These are phyloP conservation scores for Pseudozyma hubeiensis DNA, from an alignment of 1,284 basidiomycete genomes.

Conservation along the genomic window DNA sequence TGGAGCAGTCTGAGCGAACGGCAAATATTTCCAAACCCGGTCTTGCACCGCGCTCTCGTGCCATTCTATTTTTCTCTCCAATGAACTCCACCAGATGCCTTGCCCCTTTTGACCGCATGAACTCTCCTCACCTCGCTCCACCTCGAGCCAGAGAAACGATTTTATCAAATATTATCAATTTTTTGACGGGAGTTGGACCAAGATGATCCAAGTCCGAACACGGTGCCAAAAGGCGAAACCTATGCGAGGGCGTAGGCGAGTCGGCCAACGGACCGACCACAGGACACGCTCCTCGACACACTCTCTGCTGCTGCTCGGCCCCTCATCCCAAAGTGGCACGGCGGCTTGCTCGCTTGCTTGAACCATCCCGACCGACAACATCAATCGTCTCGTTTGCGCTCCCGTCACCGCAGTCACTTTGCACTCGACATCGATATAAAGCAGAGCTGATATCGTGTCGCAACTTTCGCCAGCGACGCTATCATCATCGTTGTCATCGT, in stretches of 20 bases:
- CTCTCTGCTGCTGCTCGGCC: too few relatives aligned
- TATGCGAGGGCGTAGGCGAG: neutral
- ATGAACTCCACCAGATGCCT: neutral
- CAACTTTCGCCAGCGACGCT: neutral
- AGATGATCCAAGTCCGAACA: conserved; percentile 2
- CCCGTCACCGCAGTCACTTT: too few relatives aligned
- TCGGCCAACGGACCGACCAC: too few relatives aligned
- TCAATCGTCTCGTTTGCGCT: too few relatives aligned
- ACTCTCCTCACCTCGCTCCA: neutral
- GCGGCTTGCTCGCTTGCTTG: too few relatives aligned
- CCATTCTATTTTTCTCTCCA: neutral
- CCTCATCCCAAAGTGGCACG: too few relatives aligned
- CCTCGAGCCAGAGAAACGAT: neutral
- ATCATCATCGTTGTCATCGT: neutral
- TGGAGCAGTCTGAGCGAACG: neutral
- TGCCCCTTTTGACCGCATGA: neutral
- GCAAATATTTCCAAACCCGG: neutral
- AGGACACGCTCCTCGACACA: too few relatives aligned
- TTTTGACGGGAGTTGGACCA: conserved; percentile 1
- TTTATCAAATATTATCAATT: conserved; percentile 4
- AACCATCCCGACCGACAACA: too few relatives aligned
- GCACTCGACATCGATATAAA: too few relatives aligned
- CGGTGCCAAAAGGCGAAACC: neutral
- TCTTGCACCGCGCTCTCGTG: conserved; percentile 7
- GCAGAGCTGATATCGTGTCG: too few relatives aligned